Percentiles rank a stretch among this genome's conserved stretches.
Conservation (phyloP, 2,329 filamentous ascomycete genomes). For the Penicillium sclerotiorum region DNA sequence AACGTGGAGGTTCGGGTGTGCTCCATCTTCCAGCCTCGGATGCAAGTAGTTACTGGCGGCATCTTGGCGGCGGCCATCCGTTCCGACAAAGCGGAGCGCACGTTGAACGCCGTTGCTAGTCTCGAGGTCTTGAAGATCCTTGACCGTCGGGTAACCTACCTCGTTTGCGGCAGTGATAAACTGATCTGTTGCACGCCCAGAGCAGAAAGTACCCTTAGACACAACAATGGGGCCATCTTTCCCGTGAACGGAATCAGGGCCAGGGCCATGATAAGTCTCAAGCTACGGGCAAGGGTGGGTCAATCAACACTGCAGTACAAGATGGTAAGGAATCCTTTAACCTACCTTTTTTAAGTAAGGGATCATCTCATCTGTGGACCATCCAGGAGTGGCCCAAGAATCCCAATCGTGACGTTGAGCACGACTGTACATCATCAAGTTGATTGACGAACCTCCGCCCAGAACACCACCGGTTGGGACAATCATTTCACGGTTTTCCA, state of each 20-base stretch:
- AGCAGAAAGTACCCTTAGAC: slow-evolving; percentile 1
- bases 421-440: slow-evolving; percentile 4
- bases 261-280: slow-evolving; percentile 4
- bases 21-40: slow-evolving; percentile 1
- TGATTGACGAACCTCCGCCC: slow-evolving; percentile 4
- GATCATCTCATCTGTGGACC: not conserved
- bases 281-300: slow-evolving; percentile 1
- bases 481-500: slow-evolving; percentile 1
- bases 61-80: not conserved
- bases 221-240: slow-evolving; percentile 4
- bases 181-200: not conserved
- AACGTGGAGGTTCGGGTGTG: not conserved
- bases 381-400: not conserved
- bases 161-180: slow-evolving; percentile 2
- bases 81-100: not conserved
- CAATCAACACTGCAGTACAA: not conserved
- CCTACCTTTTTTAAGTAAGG: not conserved
- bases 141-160: slow-evolving; percentile 2
- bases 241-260: slow-evolving; percentile 2
- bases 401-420: slow-evolving; percentile 1
- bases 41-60: slow-evolving; percentile 1
- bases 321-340: slow-evolving; percentile 1
- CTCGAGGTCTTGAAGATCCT: slow-evolving; percentile 2
- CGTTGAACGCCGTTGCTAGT: not conserved
- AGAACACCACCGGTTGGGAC: slow-evolving; percentile 2